Evolutionary conservation across 169 alveolate genomes (phyloP).

Genomic region (Plasmodium gonderi): DNA sequence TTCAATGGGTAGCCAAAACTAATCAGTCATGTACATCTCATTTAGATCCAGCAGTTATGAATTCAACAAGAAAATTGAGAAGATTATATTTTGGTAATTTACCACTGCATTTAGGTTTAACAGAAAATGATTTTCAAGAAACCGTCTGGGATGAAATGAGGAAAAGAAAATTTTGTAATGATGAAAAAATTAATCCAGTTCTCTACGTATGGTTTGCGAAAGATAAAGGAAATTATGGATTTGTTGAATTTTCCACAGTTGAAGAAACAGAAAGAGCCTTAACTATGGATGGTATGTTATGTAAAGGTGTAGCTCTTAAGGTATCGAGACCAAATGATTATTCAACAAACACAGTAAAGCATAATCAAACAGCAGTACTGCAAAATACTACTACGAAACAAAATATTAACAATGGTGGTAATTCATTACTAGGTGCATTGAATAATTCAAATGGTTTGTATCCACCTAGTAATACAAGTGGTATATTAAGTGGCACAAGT

Average conservation of each 20-base stretch:
- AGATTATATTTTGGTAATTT: constrained; percentile 92
- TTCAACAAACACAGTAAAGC: constrained; percentile 80
- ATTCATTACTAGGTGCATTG: no score
- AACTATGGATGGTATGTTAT: constrained; percentile 91
- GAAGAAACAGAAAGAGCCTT: constrained; percentile 93
- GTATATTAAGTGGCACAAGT: background rate
- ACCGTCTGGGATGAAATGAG: constrained; percentile 92
- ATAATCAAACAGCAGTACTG: background rate
- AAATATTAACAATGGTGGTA: background rate
- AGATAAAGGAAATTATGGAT: constrained; percentile 94
- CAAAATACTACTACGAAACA: background rate
- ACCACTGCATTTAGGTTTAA: constrained; percentile 90
- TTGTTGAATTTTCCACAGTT: constrained; percentile 92
- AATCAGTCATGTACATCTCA: constrained; percentile 80
- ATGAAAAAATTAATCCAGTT: constrained; percentile 91
- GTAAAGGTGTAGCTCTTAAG: constrained; percentile 91
- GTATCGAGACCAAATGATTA: constrained; percentile 94
- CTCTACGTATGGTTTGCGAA: constrained; percentile 94
- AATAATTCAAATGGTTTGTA: no score
- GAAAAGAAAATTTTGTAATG: constrained; percentile 87
- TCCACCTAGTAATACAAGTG: no score
- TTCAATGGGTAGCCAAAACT: constrained; percentile 95
- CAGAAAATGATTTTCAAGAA: constrained; percentile 91
- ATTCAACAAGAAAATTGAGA: constrained; percentile 90
- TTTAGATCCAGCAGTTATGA: constrained; percentile 91